Base-by-base conservation (phyloP, 2,329 filamentous ascomycete genomes). In the Thielaviopsis populi region DNA sequence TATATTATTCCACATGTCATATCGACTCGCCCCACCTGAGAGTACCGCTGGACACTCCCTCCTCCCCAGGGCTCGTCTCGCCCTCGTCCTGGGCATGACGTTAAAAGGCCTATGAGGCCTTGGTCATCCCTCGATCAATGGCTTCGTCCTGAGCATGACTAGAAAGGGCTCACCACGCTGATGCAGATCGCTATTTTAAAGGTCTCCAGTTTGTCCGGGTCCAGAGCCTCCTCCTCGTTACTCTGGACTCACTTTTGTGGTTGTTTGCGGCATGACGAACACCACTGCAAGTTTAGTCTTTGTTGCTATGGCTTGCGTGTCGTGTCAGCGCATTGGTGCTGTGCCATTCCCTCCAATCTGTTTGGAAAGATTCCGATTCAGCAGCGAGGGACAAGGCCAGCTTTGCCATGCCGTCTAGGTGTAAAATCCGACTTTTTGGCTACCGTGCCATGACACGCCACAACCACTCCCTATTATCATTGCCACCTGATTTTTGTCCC, bases 71-170 rank as follows among this genome's bases (percentile, higher is more conserved):
- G 10, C 13, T 19, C 59, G 13, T 15, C 60, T 27, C 27, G 17
- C 22, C 46, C 70, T 50, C 67, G 69, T 71, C 75, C 75, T 76
- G 71, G 73, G 74, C 70, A 76, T 66, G 74, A 75, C 74, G 66
- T 67, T 70, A 75, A 75, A 75, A 74, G 72, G 72, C 73, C 70
- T 53, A 64, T 60, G 43, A 58, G 63, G 64, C 50, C 42, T 58
- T 37, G 53, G 22, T 46, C 15, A 46, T 30, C 19, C n/a, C 27
- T 46, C 33, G 33, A 54, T 54, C 24, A 37, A 30, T 46, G 17
- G 63, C 59, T 61, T 54, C 48, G 63, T 61, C 63, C 30, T 62
- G 46, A 48, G 53, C 40, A 56, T 37, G 59, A 65, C 63, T 11
- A 11, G 19, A 65, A 64, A 56, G 15, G 27, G 62, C 30, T 48